Evolutionary conservation across 805 yeast genomes (phyloP), one percentile per base, ranked within the genome.

Genomic region (Yarrowia sp.): DNA sequence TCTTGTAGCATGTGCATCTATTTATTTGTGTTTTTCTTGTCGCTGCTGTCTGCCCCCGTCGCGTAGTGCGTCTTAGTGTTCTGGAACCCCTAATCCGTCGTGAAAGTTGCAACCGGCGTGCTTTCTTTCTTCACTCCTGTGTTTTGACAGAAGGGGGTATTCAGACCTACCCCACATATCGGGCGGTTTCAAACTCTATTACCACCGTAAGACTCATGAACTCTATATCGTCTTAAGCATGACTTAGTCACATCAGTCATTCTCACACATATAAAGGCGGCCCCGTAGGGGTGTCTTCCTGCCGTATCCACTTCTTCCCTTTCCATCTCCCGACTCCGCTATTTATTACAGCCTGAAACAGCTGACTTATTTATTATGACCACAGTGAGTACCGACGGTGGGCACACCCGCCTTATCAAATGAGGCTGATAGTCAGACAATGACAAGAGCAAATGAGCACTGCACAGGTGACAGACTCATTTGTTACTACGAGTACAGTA

Each of bases 51-150:
- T 52, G 58, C 17, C 14, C 19, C 33, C 20, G 17, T 19, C 43
- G 19, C 38, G n/a, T 9, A 13, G 58, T 9, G 58, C 58, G 10
- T n/a, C 14, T 30, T 47, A 47, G 53, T 10, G 24, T 50, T 50
- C 55, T 50, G 55, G 55, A 50, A 34, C 55, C 40, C 55, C 40
- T 50, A 30, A 47, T 47, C 52, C 52, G 52, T 24, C 38, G 56
- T 17, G 24, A 33, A 34, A 34, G 30, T 39, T 34, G 30, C 56
- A 24, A 24, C 30, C 30, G 30, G 30, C 38, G 44, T 20, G 17
- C 2, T 15, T 30, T 47, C 14, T 40, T 9, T 1, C 34, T 15
- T 33, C 20, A 19, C n/a, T 24, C 9, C 19, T 24, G 50, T 24
- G 20, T 42, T 39, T 8, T 6, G 14, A 15, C 38, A 34, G 39